phyloP scores from a whole-genome alignment of 257 asterid species.

The Primulina huaijiensis region DNA sequence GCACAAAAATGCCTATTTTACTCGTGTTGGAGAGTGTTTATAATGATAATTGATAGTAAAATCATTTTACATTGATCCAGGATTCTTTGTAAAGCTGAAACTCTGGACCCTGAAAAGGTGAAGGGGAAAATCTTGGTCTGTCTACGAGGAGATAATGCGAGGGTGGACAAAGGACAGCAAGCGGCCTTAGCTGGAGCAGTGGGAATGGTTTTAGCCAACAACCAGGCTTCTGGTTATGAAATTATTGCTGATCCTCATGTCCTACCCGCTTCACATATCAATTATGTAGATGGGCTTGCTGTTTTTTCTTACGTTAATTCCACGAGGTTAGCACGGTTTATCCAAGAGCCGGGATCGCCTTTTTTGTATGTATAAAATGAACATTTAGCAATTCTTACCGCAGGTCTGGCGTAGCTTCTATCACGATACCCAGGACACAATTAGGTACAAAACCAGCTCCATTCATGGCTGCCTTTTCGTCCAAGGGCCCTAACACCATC shows the following conservation, averaged over 20 bases:
- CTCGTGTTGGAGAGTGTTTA: neutral
- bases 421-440: slow-evolving; percentile 50
- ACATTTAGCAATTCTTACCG: neutral
- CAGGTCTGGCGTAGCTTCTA: slow-evolving; percentile 63
- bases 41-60: neutral
- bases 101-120: slow-evolving; percentile 66
- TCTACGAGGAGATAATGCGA: slow-evolving; percentile 64
- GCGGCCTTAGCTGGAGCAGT: slow-evolving; percentile 79
- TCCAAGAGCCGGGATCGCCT: neutral
- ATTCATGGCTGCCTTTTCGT: slow-evolving; percentile 87
- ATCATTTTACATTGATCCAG: slow-evolving; percentile 32
- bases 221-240: slow-evolving; percentile 65
- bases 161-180: slow-evolving; percentile 74
- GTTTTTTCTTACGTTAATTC: slow-evolving; percentile 48
- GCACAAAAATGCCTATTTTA: neutral
- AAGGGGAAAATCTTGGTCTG: slow-evolving; percentile 87
- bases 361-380: neutral
- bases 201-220: slow-evolving; percentile 78
- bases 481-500: slow-evolving; percentile 63
- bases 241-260: slow-evolving; percentile 81
- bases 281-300: slow-evolving; percentile 64
- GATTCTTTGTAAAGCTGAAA: slow-evolving; percentile 57
- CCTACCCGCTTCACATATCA: slow-evolving; percentile 81
- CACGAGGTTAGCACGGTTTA: slow-evolving; percentile 41
- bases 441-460: slow-evolving; percentile 78